Evolutionary conservation across 371 early-diverging fungal genomes (phyloP).

Genomic region (Syncephalastrum monosporum): DNA sequence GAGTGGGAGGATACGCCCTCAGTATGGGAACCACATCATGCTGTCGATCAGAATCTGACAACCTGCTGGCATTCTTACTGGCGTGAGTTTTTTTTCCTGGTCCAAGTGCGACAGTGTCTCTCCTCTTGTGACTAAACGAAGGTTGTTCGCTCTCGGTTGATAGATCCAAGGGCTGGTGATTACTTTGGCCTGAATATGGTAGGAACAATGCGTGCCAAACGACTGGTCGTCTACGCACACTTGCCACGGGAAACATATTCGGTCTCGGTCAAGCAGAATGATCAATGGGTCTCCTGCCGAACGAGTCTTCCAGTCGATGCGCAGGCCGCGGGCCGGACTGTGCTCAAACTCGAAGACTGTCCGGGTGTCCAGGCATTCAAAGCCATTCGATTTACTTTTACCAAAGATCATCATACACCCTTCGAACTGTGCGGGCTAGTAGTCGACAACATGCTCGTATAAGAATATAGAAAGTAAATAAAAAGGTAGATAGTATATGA

Average conservation of each 20-base stretch:
- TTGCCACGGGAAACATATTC: too few relatives aligned
- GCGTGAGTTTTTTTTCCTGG: conserved; percentile 17
- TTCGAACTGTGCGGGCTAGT: conserved; percentile 10
- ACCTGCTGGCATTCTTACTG: conserved; percentile 58
- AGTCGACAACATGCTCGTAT: conserved; percentile 10
- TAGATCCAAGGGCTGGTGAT: conserved; percentile 33
- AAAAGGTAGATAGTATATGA: background rate
- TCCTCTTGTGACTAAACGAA: background rate
- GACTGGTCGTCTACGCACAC: conserved; percentile 18
- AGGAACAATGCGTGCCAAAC: conserved; percentile 34
- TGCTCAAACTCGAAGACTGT: conserved; percentile 1
- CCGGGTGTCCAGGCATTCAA: conserved; percentile 8
- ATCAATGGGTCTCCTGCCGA: too few relatives aligned
- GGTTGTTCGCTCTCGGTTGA: background rate
- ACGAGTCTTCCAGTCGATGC: too few relatives aligned
- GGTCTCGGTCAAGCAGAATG: too few relatives aligned
- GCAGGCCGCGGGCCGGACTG: background rate
- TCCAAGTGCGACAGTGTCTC: background rate
- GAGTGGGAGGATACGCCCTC: conserved; percentile 27
- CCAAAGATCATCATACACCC: conserved; percentile 3
- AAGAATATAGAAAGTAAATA: background rate
- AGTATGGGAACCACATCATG: conserved; percentile 45
- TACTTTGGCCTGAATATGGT: conserved; percentile 54
- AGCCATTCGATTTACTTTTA: conserved; percentile 7
- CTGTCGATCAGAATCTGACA: conserved; percentile 53